These are phyloP conservation scores for Kitagawia praeruptora DNA, from an alignment of 129 eudicot genomes.

Conservation along the genomic window DNA sequence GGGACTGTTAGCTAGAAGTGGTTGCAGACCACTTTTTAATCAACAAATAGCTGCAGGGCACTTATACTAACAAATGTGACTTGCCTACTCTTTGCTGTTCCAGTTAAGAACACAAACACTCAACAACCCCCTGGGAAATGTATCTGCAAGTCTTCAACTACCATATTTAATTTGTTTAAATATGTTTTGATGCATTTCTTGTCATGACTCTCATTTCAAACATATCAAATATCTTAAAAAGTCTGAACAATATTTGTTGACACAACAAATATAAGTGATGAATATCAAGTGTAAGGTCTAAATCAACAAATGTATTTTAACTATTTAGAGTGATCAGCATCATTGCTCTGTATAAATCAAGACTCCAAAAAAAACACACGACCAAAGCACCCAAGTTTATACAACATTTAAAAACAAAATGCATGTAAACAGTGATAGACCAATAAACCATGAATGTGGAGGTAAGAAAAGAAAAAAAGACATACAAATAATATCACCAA, in stretches of 20 bases:
- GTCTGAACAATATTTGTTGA: too few relatives aligned
- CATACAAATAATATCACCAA: constrained; percentile 72
- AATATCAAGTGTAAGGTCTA: too few relatives aligned
- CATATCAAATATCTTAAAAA: too few relatives aligned
- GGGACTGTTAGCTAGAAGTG: not conserved
- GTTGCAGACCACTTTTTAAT: not conserved
- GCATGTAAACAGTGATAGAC: not conserved
- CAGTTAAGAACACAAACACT: not conserved
- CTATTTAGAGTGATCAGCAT: not conserved
- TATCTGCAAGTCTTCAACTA: not conserved
- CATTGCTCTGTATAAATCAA: not conserved
- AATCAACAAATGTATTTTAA: too few relatives aligned
- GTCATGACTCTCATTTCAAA: not conserved
- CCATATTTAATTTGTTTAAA: not conserved
- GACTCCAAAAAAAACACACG: not conserved
- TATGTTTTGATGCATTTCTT: not conserved
- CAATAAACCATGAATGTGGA: constrained; percentile 1
- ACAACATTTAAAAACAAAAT: not conserved
- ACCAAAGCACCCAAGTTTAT: not conserved
- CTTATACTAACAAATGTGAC: not conserved
- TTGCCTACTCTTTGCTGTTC: not conserved
- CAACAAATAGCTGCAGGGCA: not conserved
- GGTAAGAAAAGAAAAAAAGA: not conserved
- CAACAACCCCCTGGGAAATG: not conserved
- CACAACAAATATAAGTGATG: too few relatives aligned